Base-by-base conservation (phyloP, 441 rosid species). In the Euphorbia neoarborescens region DNA sequence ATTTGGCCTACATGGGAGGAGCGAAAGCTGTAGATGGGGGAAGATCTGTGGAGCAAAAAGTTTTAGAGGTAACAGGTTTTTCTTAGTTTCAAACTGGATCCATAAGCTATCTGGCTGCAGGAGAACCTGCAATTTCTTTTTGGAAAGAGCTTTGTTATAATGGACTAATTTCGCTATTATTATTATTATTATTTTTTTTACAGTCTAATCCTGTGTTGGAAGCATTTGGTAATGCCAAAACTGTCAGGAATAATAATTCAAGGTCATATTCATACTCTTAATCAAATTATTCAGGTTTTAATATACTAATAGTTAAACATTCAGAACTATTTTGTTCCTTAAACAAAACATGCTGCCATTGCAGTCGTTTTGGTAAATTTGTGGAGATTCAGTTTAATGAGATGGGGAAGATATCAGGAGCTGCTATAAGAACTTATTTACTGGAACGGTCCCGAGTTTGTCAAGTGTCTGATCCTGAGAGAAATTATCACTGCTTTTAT, bases 191-290 rank as follows among this genome's bases (percentile, higher is more conserved):
- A 32, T 66, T 50, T 27, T 57, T 14, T 65, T 65, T 71, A 79
- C 89, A 92, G 99, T 95, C 99, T 22, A 95, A 95, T 81, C 99
- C 99, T 76, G 98, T 95, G 66, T 80, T 95, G 74, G 99, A 95
- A 85, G 99, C 99, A 78, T 92, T 95, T 75, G 99, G 99, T 73
- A 95, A 92, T 60, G 99, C 99, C 38, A 95, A 95, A 86, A 95
- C 99, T 20, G 91, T 95, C 60, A 85, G 97, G 82, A 95, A 95
- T 79, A 95, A 95, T 65, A 92, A 95, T 82, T 95, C 98, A 70
- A 95, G 99, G 99, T 92, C 71, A 37, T 13, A 34, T 22, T 53
- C 8, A 6, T 53, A 71, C 15, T 51, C 50, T 42, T 37, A 48
- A 32, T 40, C 42, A 42, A 35, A 51, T 22, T 28, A 34, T 25